Base-by-base conservation (phyloP, 352 stramenopile species). In the Pythium pyrilobum region DNA sequence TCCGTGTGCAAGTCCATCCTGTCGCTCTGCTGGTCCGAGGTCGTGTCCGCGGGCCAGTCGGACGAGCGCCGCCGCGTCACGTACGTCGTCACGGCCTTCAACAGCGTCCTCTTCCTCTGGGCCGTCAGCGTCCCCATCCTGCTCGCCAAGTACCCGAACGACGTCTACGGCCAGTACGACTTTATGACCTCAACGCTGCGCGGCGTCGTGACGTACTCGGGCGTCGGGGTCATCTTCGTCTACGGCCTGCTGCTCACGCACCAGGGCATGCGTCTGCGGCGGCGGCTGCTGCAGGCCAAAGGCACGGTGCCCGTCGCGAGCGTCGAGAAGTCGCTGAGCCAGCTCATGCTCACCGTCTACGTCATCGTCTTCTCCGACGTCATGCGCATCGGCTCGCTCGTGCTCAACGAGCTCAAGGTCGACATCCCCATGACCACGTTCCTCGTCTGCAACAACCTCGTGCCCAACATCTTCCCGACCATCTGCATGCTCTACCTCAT, bases 401-500 rank as follows among this genome's bases (percentile, higher is more conserved):
- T 77, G 40, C 58, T 89, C 36, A 78, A 79, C 61, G 70, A 81
- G 47, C 57, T 62, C 13, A 67, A 67, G 31, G 56, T 58, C 56
- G 56, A 62, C 32, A 74, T 84, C 55, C 67, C 83, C 50, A 77
- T 95, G 51, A 73, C 74, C 23, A 72, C 77, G 34, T 87, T 86
- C 37, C 56, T 87, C 21, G 81, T 92, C 27, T 67, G 80, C 36
- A 87, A 87, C 62, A 86, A 72, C 57, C 72, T 94, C 46, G 72
- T 90, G 50, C 83, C 83, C 25, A 84, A 74, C 57, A 80, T 93
- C 46, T 92, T 95, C 57, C 81, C 84, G n/a, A 79, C 78, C 24
- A 87, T 95, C 57, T 95, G 81, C 70, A 89, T 95, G 74, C 69
- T 95, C 42, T 92, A 95, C 59, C 78, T 95, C 64, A 92, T 92